Conservation (phyloP, 257 asterid genomes). For the Salvia splendens region DNA sequence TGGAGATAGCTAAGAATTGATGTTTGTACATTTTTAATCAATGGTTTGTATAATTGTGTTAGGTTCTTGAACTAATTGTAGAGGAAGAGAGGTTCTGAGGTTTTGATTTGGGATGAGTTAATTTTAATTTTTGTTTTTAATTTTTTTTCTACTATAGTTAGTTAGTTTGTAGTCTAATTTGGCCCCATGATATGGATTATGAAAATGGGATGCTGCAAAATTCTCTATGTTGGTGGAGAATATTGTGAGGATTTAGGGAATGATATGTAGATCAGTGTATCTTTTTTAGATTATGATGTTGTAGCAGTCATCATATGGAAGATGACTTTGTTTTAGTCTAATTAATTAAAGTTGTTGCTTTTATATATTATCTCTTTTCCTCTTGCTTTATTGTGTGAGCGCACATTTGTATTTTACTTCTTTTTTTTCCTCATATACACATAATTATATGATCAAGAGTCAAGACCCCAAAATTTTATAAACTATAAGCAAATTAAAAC, state of each 20-base stretch:
- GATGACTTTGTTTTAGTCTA: slow-evolving; percentile 51
- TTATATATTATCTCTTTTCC: slow-evolving; percentile 21
- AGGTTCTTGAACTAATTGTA: slow-evolving; percentile 53
- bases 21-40: slow-evolving; percentile 45
- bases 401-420: neutral
- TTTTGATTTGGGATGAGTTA: slow-evolving; percentile 48
- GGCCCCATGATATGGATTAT: slow-evolving; percentile 42
- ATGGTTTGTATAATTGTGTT: slow-evolving; percentile 68
- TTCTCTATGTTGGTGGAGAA: slow-evolving; percentile 59
- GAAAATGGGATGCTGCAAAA: slow-evolving; percentile 44
- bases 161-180: slow-evolving; percentile 38
- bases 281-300: slow-evolving; percentile 60
- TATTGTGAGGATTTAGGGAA: slow-evolving; percentile 43
- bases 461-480: too few species aligned
- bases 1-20: slow-evolving; percentile 34
- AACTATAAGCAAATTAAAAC: too few species aligned
- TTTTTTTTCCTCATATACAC: too few species aligned
- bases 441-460: too few species aligned
- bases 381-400: slow-evolving; percentile 32
- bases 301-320: slow-evolving; percentile 54
- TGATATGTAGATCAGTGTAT: slow-evolving; percentile 41
- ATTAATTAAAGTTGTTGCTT: slow-evolving; percentile 55
- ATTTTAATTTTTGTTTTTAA: too few species aligned
- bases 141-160: slow-evolving; percentile 33
- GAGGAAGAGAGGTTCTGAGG: slow-evolving; percentile 40